Evolutionary conservation across 345 rosid species (phyloP).

Genomic region (Eucalyptus victrix): DNA sequence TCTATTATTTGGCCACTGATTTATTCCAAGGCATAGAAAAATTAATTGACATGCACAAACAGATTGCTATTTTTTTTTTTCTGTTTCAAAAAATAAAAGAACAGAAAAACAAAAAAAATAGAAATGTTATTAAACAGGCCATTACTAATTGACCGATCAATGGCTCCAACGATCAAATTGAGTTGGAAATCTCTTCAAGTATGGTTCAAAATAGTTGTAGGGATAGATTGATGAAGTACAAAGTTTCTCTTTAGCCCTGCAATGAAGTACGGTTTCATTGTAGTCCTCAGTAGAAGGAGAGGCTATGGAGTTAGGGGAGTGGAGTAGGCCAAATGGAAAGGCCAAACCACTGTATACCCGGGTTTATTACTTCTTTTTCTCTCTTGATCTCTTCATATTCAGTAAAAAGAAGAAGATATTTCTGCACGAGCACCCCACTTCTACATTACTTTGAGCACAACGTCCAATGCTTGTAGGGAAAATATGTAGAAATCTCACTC

Average conservation of each 20-base stretch:
- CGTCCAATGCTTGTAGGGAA: background rate
- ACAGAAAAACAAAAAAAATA: too few relatives aligned
- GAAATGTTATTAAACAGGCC: too few relatives aligned
- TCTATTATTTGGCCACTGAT: too few relatives aligned
- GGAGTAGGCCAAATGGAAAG: background rate
- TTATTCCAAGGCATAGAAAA: too few relatives aligned
- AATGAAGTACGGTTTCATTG: background rate
- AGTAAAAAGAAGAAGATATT: background rate
- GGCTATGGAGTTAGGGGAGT: background rate
- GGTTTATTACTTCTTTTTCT: too few relatives aligned
- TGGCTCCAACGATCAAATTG: background rate
- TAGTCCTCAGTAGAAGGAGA: background rate
- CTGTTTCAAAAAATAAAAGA: too few relatives aligned
- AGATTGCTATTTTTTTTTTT: too few relatives aligned
- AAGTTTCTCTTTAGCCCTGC: background rate
- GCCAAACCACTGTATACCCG: background rate
- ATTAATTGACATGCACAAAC: too few relatives aligned
- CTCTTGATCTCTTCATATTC: background rate
- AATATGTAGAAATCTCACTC: background rate
- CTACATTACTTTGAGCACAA: background rate
- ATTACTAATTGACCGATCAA: background rate
- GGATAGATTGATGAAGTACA: background rate
- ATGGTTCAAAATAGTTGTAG: background rate
- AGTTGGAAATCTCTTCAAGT: background rate
- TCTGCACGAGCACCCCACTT: background rate